These are phyloP conservation scores for Colletotrichum gloeosporioides DNA, from an alignment of 2,329 filamentous ascomycete genomes.

Conservation along the genomic window DNA sequence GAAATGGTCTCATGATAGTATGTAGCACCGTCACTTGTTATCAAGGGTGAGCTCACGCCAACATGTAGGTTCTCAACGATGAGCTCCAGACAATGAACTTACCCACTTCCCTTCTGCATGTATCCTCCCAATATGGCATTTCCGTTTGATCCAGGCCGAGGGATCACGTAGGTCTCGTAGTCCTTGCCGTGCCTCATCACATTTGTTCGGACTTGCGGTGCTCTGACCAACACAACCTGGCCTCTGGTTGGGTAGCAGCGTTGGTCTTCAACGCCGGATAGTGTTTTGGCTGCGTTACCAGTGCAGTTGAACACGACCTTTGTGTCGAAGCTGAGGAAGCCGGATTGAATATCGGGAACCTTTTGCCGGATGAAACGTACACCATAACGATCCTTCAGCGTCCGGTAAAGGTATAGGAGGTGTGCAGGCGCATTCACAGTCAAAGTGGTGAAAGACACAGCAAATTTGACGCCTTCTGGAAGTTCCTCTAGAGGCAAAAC, in stretches of 20 bases:
- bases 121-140: conserved; percentile 44
- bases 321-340: conserved; percentile 28
- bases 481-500: conserved; percentile 32
- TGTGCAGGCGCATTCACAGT: conserved; percentile 44
- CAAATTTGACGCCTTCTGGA: conserved; percentile 36
- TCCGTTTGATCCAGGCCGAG: conserved; percentile 39
- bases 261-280: conserved; percentile 39
- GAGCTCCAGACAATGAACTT: conserved; percentile 1
- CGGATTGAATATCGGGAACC: conserved; percentile 30
- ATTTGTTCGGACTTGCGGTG: conserved; percentile 36
- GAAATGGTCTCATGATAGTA: conserved; percentile 37
- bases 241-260: conserved; percentile 46
- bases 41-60: not conserved
- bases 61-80: not conserved
- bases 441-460: conserved; percentile 39
- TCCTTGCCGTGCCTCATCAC: conserved; percentile 43
- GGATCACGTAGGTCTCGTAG: conserved; percentile 47
- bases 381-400: conserved; percentile 31
- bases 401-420: conserved; percentile 33
- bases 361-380: conserved; percentile 35
- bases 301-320: conserved; percentile 39
- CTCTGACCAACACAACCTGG: conserved; percentile 40
- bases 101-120: conserved; percentile 40
- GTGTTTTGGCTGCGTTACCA: conserved; percentile 36
- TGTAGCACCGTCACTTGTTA: not conserved